phyloP scores from a whole-genome alignment of 2,329 filamentous ascomycete species.

The Botrytis aclada region DNA sequence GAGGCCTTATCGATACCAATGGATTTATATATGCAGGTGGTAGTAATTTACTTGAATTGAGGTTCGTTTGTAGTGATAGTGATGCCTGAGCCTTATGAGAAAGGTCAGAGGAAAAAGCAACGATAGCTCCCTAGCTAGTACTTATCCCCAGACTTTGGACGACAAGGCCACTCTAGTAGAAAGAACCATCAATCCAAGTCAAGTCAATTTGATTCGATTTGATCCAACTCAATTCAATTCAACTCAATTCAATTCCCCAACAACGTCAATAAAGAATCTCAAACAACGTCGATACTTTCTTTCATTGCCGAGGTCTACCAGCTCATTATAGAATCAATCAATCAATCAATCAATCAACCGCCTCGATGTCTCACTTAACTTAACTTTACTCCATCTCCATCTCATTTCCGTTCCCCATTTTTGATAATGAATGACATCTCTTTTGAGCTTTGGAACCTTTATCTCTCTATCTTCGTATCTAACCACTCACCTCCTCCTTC shows the following conservation, averaged over 20 bases:
- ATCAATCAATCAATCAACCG: neutral
- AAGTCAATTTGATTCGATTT: neutral
- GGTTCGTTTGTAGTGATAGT: neutral
- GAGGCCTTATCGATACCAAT: neutral
- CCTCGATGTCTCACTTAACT: neutral
- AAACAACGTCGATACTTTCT: neutral
- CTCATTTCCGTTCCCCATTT: neutral
- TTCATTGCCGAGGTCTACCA: neutral
- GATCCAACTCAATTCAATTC: too few species aligned
- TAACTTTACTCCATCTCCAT: neutral
- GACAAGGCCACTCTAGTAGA: neutral
- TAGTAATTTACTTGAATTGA: neutral
- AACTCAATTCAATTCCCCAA: neutral
- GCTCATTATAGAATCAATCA: neutral
- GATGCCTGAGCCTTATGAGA: neutral
- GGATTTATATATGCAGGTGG: neutral
- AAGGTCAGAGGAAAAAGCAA: neutral
- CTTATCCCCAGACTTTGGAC: neutral
- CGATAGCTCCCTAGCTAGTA: neutral
- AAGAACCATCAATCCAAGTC: neutral
- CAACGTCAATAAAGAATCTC: neutral
- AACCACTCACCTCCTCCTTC: neutral
- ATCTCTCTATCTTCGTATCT: slow-evolving; percentile 6
- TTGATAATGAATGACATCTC: slow-evolving; percentile 4
- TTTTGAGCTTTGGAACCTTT: neutral